A percentile compares a stretch with the other conserved stretches of the same genome.
Conservation (phyloP, 192 early-diverging fungal species). For the Podila epigama region DNA sequence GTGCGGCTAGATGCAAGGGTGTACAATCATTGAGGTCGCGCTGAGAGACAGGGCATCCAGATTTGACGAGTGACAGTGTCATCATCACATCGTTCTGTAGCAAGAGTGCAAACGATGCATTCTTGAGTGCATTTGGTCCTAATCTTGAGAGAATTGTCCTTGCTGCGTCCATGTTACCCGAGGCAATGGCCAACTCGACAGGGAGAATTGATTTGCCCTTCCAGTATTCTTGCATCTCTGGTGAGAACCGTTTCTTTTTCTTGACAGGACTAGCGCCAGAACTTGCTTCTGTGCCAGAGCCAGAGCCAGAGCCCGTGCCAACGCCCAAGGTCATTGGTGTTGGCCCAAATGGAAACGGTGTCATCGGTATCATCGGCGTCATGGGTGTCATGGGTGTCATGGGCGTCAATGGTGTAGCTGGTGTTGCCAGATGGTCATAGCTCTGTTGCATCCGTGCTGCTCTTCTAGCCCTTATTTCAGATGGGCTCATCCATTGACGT, state of each 20-base stretch:
- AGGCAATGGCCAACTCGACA: conserved; percentile 40
- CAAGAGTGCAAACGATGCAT: conserved; percentile 39
- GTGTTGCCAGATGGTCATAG: too few species aligned
- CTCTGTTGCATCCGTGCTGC: conserved; percentile 3
- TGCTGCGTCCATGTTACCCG: conserved; percentile 40
- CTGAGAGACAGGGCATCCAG: conserved; percentile 46
- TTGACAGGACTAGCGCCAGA: too few species aligned
- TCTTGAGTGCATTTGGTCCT: conserved; percentile 18
- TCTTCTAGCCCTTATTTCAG: conserved; percentile 38
- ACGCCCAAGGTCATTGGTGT: too few species aligned
- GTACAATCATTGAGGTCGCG: conserved; percentile 64
- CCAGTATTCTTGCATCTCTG: conserved; percentile 41
- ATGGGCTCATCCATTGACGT: conserved; percentile 39
- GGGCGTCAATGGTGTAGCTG: too few species aligned
- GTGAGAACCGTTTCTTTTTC: conserved; percentile 26
- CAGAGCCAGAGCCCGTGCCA: not conserved
- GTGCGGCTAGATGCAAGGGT: conserved; percentile 71
- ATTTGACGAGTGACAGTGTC: conserved; percentile 44
- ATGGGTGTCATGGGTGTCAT: too few species aligned
- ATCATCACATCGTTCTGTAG: conserved; percentile 54
- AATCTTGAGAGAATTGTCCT: conserved; percentile 38
- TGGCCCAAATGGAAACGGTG: too few species aligned
- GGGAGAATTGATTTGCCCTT: conserved; percentile 43
- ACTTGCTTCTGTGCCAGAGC: too few species aligned
- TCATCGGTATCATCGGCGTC: too few species aligned